phyloP scores from a whole-genome alignment of 2,329 filamentous ascomycete species.

The Verticillium nubilum region DNA sequence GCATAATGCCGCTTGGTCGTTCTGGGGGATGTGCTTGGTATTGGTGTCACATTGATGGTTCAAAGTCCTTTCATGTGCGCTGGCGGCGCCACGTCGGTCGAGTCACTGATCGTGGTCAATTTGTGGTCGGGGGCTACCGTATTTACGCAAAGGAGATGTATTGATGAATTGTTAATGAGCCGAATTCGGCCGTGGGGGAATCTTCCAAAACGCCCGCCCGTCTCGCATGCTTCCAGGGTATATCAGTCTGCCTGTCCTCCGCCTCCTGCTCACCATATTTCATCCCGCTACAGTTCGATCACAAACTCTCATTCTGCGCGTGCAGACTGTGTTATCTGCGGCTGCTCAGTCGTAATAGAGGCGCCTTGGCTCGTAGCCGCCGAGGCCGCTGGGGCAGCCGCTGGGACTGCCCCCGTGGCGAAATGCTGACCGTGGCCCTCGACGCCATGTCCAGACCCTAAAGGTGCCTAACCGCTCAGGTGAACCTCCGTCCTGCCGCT shows the following conservation, averaged over 20 bases:
- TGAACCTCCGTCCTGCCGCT: conserved; percentile 17
- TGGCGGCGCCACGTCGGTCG: too few species aligned
- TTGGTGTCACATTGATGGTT: too few species aligned
- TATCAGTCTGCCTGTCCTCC: background rate
- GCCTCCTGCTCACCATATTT: background rate
- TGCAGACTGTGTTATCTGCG: background rate
- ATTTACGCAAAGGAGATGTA: too few species aligned
- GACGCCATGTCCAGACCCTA: too few species aligned
- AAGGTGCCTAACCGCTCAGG: conserved; percentile 7
- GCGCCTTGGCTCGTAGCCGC: too few species aligned
- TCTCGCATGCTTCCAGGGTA: background rate
- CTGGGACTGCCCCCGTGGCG: too few species aligned
- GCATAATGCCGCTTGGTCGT: conserved; percentile 3
- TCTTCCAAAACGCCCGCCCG: background rate
- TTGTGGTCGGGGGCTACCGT: too few species aligned
- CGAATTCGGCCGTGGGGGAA: background rate
- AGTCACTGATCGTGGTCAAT: too few species aligned
- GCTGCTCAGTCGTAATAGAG: background rate
- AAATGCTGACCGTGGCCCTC: too few species aligned
- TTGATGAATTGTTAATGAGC: background rate
- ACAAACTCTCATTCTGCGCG: background rate
- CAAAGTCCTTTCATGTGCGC: too few species aligned
- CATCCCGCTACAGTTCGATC: background rate
- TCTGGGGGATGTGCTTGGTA: too few species aligned
- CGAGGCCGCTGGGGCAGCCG: too few species aligned